These are phyloP conservation scores for Dactylonectria macrodidyma DNA, from an alignment of 2,329 filamentous ascomycete genomes.

Conservation along the genomic window DNA sequence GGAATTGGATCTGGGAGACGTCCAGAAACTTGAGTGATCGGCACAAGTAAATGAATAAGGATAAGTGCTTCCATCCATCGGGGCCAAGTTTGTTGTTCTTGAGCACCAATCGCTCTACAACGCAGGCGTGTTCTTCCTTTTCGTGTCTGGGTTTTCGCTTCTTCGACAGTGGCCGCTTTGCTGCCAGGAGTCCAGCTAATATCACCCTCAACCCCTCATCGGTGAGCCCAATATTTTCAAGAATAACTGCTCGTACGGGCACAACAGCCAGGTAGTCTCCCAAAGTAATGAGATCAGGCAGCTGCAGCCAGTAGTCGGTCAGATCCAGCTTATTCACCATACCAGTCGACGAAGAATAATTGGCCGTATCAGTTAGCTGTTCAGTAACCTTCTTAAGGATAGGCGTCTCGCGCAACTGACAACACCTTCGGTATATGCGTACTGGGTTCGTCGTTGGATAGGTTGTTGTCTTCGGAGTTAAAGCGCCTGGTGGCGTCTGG, in stretches of 20 bases:
- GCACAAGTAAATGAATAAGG: conserved; percentile 91
- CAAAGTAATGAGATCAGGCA: conserved; percentile 87
- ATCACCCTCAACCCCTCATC: conserved; percentile 91
- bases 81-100: conserved; percentile 93
- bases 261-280: conserved; percentile 96
- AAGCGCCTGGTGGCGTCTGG: conserved; percentile 33
- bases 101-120: conserved; percentile 88
- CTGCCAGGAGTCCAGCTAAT: conserved; percentile 86
- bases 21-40: conserved; percentile 89
- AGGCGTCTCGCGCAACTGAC: conserved; percentile 92
- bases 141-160: conserved; percentile 63
- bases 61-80: conserved; percentile 93
- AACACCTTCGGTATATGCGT: conserved; percentile 94
- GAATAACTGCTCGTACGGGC: conserved; percentile 85
- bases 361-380: conserved; percentile 82
- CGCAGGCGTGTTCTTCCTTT: conserved; percentile 71
- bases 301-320: conserved; percentile 85
- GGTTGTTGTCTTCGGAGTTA: conserved; percentile 48
- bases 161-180: conserved; percentile 75
- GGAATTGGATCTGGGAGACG: conserved; percentile 87
- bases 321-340: conserved; percentile 87
- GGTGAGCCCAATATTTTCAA: conserved; percentile 89
- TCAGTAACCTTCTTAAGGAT: conserved; percentile 94
- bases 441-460: conserved; percentile 90
- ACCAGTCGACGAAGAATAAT: conserved; percentile 77